phyloP scores from a whole-genome alignment of 176 grass and related monocot species.

The Carex myosuroides region DNA sequence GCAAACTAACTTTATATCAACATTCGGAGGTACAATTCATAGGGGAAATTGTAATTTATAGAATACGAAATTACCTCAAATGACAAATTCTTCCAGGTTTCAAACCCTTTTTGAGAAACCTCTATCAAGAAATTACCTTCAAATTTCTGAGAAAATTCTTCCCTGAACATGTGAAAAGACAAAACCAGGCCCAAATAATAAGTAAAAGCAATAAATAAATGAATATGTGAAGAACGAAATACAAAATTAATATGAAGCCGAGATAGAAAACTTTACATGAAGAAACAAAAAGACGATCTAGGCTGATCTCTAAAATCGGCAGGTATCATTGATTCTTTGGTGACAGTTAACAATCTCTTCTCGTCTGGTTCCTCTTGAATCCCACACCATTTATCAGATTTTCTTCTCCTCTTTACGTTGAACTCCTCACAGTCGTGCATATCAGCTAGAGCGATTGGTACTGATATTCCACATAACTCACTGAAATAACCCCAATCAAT shows the following conservation, averaged over 20 bases:
- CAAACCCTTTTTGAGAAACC: constrained; percentile 25
- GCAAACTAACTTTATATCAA: neutral
- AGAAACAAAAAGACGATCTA: constrained; percentile 25
- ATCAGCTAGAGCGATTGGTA: constrained; percentile 26
- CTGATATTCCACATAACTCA: constrained; percentile 8
- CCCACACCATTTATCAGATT: neutral
- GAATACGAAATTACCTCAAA: constrained; percentile 8
- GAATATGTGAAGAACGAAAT: neutral
- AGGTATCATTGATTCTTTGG: neutral
- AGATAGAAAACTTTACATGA: constrained; percentile 16
- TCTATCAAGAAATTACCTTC: constrained; percentile 11
- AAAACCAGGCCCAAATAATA: neutral
- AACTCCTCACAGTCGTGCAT: constrained; percentile 29
- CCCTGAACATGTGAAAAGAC: constrained; percentile 19
- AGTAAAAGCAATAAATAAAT: neutral
- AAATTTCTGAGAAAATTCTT: constrained; percentile 24
- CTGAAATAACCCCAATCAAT: constrained; percentile 1
- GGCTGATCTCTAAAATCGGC: constrained; percentile 17
- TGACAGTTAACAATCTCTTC: neutral
- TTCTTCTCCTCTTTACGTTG: neutral
- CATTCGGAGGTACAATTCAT: neutral
- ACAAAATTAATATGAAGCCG: neutral
- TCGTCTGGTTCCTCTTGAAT: neutral
- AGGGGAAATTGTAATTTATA: neutral
- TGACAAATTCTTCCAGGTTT: constrained; percentile 27